These are phyloP conservation scores for Brettanomyces sp. DNA, from an alignment of 805 yeast species.

Conservation along the genomic window DNA sequence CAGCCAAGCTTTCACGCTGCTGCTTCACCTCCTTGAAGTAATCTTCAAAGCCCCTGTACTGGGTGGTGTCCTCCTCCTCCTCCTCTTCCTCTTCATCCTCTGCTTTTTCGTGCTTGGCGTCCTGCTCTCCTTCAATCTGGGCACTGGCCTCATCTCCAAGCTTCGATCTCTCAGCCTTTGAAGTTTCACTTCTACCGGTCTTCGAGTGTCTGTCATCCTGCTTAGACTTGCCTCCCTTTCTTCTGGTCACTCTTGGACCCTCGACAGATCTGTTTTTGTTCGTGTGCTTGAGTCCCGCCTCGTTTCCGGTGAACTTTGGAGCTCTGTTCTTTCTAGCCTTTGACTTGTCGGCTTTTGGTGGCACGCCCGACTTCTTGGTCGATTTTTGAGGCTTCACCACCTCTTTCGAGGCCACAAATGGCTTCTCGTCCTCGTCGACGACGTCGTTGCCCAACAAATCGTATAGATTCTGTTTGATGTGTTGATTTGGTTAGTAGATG, in stretches of 20 bases:
- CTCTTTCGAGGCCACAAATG: slow-evolving; percentile 55
- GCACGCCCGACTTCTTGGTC: slow-evolving; percentile 76
- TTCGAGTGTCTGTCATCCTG: slow-evolving; percentile 80
- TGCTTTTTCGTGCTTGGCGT: slow-evolving; percentile 40
- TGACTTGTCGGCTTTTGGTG: slow-evolving; percentile 72
- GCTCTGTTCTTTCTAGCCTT: slow-evolving; percentile 65
- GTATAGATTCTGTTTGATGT: slow-evolving; percentile 52
- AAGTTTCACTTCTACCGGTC: slow-evolving; percentile 75
- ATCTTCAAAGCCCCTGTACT: slow-evolving; percentile 69
- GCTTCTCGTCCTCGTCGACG: slow-evolving; percentile 57
- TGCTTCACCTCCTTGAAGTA: slow-evolving; percentile 65
- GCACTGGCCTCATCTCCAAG: slow-evolving; percentile 76
- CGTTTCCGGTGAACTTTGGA: slow-evolving; percentile 75
- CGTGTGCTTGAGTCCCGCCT: slow-evolving; percentile 74
- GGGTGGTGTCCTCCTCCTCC: slow-evolving; percentile 36
- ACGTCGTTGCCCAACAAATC: slow-evolving; percentile 84
- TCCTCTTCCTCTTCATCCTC: slow-evolving; percentile 31
- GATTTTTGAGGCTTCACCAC: slow-evolving; percentile 75
- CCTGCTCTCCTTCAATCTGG: slow-evolving; percentile 40
- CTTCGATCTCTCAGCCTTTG: slow-evolving; percentile 74
- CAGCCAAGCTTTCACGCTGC: slow-evolving; percentile 32
- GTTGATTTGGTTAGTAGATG: too few species aligned
- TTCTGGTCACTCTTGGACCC: slow-evolving; percentile 40
- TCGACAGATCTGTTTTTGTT: slow-evolving; percentile 58
- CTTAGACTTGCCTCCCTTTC: slow-evolving; percentile 38